Evolutionary conservation across 352 stramenopile species (phyloP).

Genomic region (Phytophthora pistaciae): DNA sequence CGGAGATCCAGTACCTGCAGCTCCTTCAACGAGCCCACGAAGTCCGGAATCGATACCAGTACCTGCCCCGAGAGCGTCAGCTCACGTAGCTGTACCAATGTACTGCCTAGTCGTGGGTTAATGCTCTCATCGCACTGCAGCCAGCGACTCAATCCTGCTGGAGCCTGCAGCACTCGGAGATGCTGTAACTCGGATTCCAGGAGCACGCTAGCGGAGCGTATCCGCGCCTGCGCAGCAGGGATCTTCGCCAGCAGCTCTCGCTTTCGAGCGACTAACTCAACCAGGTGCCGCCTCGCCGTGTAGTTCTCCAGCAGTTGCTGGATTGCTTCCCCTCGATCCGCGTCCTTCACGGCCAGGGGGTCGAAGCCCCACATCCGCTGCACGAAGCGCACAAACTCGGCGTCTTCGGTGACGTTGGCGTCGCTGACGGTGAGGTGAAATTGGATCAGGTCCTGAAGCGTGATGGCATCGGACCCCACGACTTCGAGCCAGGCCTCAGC

Average conservation of each 20-base stretch:
- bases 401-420: constrained; percentile 53
- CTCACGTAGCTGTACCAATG: constrained; percentile 15
- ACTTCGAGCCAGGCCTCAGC: constrained; percentile 45
- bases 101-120: constrained; percentile 16
- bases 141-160: constrained; percentile 23
- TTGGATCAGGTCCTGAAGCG: constrained; percentile 46
- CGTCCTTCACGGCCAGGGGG: constrained; percentile 32
- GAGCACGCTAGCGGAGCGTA: constrained; percentile 19
- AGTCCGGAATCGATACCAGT: constrained; percentile 23
- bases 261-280: constrained; percentile 34
- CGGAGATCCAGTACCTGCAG: constrained; percentile 40
- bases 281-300: constrained; percentile 20
- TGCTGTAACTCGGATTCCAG: constrained; percentile 33
- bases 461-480: constrained; percentile 25
- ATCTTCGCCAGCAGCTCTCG: constrained; percentile 38
- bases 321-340: constrained; percentile 35
- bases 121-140: constrained; percentile 34
- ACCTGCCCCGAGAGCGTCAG: constrained; percentile 28
- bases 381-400: constrained; percentile 67
- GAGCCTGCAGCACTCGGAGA: constrained; percentile 30
- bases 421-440: constrained; percentile 69
- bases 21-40: constrained; percentile 28
- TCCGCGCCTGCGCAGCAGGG: constrained; percentile 26
- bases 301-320: constrained; percentile 49
- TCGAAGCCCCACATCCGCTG: constrained; percentile 73